These are phyloP conservation scores for Orbilia ellipsospora DNA, from an alignment of 2,329 filamentous ascomycete genomes.

Conservation along the genomic window DNA sequence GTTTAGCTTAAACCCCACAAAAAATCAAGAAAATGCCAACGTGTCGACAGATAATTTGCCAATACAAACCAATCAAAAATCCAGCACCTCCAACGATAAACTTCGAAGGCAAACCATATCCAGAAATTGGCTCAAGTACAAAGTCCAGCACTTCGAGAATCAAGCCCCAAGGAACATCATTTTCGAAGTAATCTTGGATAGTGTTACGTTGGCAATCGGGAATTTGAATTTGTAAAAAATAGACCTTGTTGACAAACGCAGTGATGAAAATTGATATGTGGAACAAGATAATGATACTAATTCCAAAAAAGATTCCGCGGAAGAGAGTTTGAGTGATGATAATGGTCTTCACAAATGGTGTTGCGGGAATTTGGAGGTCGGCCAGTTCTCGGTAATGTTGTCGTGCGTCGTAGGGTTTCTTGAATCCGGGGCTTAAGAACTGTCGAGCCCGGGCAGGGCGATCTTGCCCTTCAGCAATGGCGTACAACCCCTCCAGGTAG, in stretches of 20 bases:
- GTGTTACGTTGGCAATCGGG: no score
- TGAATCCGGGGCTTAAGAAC: background rate
- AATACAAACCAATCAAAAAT: background rate
- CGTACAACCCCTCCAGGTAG: background rate
- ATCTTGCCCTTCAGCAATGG: background rate
- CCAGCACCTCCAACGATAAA: background rate
- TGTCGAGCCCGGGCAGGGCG: background rate
- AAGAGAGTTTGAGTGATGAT: no score
- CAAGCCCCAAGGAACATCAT: no score
- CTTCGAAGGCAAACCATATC: background rate
- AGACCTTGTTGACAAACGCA: no score
- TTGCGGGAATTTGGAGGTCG: background rate
- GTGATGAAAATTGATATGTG: no score
- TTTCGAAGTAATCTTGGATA: no score
- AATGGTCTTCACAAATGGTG: no score
- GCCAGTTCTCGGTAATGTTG: background rate
- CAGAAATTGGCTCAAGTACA: background rate
- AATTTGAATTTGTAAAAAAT: no score
- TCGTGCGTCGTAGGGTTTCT: background rate
- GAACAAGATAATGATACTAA: no score
- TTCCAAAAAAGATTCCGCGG: no score
- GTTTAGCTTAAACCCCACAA: background rate
- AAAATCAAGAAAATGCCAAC: background rate
- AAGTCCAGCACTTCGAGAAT: background rate
- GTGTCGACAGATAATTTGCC: background rate